A percentile compares a stretch with the other conserved stretches of the same genome.
Evolutionary conservation across 2,329 filamentous ascomycete species (phyloP).

Genomic region (Sporothrix schenckii): DNA sequence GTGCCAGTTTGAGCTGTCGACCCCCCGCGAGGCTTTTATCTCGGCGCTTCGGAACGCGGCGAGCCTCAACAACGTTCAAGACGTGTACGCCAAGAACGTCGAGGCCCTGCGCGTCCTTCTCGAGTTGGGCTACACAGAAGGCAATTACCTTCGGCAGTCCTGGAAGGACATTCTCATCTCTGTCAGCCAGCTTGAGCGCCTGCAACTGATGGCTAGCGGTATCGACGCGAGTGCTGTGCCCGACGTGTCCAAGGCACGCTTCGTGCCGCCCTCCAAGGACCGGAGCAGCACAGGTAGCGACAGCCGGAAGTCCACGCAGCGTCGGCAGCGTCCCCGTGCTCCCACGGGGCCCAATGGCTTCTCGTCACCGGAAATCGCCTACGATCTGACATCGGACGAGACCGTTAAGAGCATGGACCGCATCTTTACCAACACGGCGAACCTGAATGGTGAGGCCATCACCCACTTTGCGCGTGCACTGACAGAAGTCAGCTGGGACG

Average conservation of each 20-base stretch:
- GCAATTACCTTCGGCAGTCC: constrained; percentile 82
- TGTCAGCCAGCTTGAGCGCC: constrained; percentile 90
- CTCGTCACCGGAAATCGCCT: constrained; percentile 73
- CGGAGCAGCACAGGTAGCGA: constrained; percentile 50
- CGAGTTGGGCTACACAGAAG: constrained; percentile 90
- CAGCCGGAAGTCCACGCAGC: constrained; percentile 68
- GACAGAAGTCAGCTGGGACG: constrained; percentile 97
- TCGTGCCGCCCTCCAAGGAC: constrained; percentile 62
- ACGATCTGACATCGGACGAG: constrained; percentile 81
- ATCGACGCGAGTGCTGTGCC: constrained; percentile 91
- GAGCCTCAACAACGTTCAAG: constrained; percentile 91
- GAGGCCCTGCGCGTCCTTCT: constrained; percentile 90
- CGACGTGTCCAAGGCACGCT: constrained; percentile 83
- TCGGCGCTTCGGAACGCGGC: constrained; percentile 90
- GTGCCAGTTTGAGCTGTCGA: constrained; percentile 89
- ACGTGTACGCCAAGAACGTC: constrained; percentile 94
- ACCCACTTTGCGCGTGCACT: constrained; percentile 91
- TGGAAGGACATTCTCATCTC: constrained; percentile 96
- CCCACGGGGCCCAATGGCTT: constrained; percentile 66
- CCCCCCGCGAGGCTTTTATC: constrained; percentile 93
- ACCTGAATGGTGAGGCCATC: constrained; percentile 90
- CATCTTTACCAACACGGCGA: constrained; percentile 95
- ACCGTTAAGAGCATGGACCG: constrained; percentile 89
- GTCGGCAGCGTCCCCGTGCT: constrained; percentile 53
- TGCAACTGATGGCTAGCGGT: constrained; percentile 92